Evolutionary conservation across 805 yeast species (phyloP), one percentile per base, ranked within the genome.

Genomic region (Schwanniomyces pseudopolymorphus): DNA sequence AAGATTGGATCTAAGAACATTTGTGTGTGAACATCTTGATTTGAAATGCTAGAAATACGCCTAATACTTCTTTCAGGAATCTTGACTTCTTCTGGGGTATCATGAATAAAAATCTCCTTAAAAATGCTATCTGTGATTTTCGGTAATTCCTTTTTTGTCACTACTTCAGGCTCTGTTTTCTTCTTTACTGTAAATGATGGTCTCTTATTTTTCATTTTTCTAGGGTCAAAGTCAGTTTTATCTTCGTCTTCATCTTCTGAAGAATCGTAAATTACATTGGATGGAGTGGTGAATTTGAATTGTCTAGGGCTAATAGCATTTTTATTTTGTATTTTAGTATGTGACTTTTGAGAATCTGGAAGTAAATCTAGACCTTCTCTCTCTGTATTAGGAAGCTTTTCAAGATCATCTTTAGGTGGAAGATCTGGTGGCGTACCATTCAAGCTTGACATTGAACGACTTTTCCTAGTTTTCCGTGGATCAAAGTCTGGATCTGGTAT

Each of bases 1-100:
- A 57, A 67, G 54, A 70, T 69, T 26, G 75, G 74, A 17, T 67
- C 69, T 50, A 72, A 67, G 1, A 69, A 71, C 42, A 60, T 58
- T 16, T 59, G 48, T 7, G 61, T 64, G 53, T 57, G 60, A 33
- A 64, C 58, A 42, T 49, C 49, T 40, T 45, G 51, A 47, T 66
- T 67, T 7, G 58, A 45, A 16, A 48, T 45, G 44, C 19, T 37
- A 31, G 33, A 19, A 39, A 14, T 17, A 37, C 21, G 33, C 14
- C 24, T 22, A n/a, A n/a, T 14, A 33, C 31, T 24, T 40, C 40
- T 38, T 37, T 16, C 31, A 28, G 20, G 33, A n/a, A 38, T 38
- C 28, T 20, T 20, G 5, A 20, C 25, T 36, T 36, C 25, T 36
- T 20, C 16, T 31, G 19, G 35, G 35, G 35, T 31, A 31, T 31